Percentiles rank a stretch among this genome's conserved stretches.
Conservation (phyloP, 2,329 filamentous ascomycete species). For the Madurella mycetomatis region DNA sequence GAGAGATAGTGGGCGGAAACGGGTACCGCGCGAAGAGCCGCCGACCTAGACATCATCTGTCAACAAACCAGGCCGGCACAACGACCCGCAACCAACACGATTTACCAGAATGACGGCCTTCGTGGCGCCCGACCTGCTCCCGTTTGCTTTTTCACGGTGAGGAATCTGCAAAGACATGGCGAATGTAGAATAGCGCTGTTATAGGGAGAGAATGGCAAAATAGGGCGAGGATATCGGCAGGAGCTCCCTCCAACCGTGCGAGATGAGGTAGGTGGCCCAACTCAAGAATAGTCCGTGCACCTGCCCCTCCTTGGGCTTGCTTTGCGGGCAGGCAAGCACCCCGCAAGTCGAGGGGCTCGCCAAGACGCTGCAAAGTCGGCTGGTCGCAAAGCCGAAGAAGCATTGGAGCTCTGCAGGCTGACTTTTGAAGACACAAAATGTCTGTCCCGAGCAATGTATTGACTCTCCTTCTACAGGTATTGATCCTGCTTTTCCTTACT, state of each 20-base stretch:
- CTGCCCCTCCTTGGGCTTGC: background rate
- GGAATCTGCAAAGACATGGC: constrained; percentile 56
- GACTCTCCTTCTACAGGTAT: too few relatives aligned
- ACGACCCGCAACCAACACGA: constrained; percentile 15
- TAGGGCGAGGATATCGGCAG: background rate
- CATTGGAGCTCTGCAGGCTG: too few relatives aligned
- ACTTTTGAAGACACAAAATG: too few relatives aligned
- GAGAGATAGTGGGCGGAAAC: constrained; percentile 90
- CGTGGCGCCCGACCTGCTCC: constrained; percentile 55
- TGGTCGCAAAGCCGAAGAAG: too few relatives aligned
- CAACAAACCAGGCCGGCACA: constrained; percentile 15
- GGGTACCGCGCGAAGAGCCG: constrained; percentile 89
- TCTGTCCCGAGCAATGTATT: too few relatives aligned
- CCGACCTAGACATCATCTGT: constrained; percentile 62
- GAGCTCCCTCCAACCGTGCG: background rate
- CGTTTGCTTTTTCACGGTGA: constrained; percentile 46
- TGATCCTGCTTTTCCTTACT: too few relatives aligned
- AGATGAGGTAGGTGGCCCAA: background rate
- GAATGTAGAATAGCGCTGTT: background rate
- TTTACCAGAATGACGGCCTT: constrained; percentile 92
- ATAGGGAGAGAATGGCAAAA: background rate
- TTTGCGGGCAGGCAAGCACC: background rate
- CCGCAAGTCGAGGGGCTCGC: too few relatives aligned
- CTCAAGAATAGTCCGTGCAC: background rate
- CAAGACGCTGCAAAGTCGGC: too few relatives aligned